A percentile compares a stretch with the other conserved stretches of the same genome.
phyloP scores from a whole-genome alignment of 345 rosid species.

The Firmiana major region DNA sequence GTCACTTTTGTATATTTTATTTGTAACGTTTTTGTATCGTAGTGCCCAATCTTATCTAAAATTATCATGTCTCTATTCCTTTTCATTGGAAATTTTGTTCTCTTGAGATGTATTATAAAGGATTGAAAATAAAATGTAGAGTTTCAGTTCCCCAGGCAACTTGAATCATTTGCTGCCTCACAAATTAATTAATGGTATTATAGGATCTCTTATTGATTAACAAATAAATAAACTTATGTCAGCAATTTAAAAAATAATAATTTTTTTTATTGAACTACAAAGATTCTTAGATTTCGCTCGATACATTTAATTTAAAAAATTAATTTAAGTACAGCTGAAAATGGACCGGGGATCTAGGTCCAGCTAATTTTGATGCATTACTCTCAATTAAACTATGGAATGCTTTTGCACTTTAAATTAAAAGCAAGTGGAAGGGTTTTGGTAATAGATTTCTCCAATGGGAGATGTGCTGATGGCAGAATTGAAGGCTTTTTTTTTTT shows the following conservation, averaged over 20 bases:
- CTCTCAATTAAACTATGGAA: background rate
- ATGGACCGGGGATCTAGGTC: background rate
- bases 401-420: background rate
- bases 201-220: background rate
- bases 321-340: too few species aligned
- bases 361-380: background rate
- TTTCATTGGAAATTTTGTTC: background rate
- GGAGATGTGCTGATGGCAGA: background rate
- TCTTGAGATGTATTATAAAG: background rate
- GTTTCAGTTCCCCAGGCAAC: background rate
- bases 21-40: too few species aligned
- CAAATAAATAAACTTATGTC: background rate
- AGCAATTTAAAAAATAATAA: background rate
- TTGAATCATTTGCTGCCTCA: background rate
- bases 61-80: too few species aligned
- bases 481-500: background rate
- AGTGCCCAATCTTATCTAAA: too few species aligned
- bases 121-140: background rate
- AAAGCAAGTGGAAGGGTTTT: background rate
- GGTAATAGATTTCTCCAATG: background rate
- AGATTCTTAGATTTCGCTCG: too few species aligned
- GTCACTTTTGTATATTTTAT: too few species aligned
- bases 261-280: too few species aligned
- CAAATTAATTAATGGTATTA: background rate
- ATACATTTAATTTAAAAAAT: too few species aligned